A percentile compares a stretch with the other conserved stretches of the same genome.
Conservation (phyloP, 495 filamentous ascomycete genomes). For the Neurospora cerealis region DNA sequence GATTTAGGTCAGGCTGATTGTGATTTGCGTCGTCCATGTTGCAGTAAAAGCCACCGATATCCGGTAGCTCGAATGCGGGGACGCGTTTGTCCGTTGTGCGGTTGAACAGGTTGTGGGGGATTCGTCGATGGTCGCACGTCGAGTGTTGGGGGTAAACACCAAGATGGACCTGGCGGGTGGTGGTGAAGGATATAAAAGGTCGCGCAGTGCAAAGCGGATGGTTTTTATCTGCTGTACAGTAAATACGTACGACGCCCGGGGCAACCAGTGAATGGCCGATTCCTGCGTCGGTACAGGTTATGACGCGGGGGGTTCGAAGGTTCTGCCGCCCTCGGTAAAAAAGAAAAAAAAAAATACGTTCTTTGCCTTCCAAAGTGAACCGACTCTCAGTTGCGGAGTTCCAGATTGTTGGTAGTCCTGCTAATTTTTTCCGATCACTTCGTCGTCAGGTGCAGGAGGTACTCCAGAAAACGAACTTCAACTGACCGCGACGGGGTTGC, state of each 20-base stretch:
- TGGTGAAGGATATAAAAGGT: neutral
- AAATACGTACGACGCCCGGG: neutral
- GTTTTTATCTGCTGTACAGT: neutral
- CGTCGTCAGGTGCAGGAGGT: neutral
- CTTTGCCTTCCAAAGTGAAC: neutral
- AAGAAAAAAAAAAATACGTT: neutral
- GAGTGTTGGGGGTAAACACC: neutral
- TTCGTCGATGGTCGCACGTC: neutral
- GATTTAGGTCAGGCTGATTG: neutral
- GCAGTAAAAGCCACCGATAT: neutral
- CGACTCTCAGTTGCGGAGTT: neutral
- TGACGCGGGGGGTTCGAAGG: neutral
- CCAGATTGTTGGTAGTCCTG: neutral
- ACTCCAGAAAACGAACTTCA: neutral
- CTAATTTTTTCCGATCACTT: neutral
- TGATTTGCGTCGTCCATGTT: neutral
- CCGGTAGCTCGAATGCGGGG: neutral
- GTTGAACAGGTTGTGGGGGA: neutral
- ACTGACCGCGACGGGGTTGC: neutral
- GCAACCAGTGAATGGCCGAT: neutral
- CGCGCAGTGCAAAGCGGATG: neutral
- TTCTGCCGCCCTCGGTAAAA: neutral
- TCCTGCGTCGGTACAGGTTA: neutral
- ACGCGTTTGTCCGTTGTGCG: neutral
- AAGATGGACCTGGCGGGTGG: neutral